Conservation (phyloP, 441 rosid genomes). For the Bocquillonia castaneifolia region DNA sequence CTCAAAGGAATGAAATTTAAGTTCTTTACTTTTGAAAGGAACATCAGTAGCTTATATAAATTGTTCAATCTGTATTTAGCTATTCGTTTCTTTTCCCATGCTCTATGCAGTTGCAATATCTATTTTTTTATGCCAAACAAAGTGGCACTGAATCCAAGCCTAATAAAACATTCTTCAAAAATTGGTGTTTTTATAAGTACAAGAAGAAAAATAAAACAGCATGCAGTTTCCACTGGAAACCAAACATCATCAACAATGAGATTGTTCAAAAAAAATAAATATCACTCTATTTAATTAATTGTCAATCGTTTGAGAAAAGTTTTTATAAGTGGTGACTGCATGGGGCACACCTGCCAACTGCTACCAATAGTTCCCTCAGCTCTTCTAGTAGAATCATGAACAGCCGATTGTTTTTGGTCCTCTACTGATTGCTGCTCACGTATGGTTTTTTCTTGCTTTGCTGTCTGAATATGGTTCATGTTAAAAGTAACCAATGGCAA, state of each 20-base stretch:
- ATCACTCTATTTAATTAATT: neutral
- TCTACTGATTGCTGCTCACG: slow-evolving; percentile 37
- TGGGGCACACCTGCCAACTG: slow-evolving; percentile 35
- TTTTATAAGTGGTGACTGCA: no score
- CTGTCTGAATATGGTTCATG: slow-evolving; percentile 47
- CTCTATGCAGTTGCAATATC: neutral
- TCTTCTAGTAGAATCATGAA: slow-evolving; percentile 23
- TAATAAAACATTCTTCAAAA: neutral
- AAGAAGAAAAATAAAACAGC: neutral
- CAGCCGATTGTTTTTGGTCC: slow-evolving; percentile 25
- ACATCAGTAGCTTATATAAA: neutral
- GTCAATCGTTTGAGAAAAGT: neutral
- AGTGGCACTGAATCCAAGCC: neutral
- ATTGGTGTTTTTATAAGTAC: slow-evolving; percentile 2
- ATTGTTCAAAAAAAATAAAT: neutral
- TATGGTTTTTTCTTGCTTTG: slow-evolving; percentile 49
- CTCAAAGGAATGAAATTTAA: no score
- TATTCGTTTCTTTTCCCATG: neutral
- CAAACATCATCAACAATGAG: neutral
- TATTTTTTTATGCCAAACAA: neutral
- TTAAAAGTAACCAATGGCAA: slow-evolving; percentile 25
- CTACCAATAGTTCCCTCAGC: slow-evolving; percentile 28
- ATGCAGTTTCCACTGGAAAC: neutral
- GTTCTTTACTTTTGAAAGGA: neutral
- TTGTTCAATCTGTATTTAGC: neutral